Evolutionary conservation across 345 rosid genomes (phyloP), one percentile per base, ranked within the genome.

Genomic region (Euphorbia tirucalli): DNA sequence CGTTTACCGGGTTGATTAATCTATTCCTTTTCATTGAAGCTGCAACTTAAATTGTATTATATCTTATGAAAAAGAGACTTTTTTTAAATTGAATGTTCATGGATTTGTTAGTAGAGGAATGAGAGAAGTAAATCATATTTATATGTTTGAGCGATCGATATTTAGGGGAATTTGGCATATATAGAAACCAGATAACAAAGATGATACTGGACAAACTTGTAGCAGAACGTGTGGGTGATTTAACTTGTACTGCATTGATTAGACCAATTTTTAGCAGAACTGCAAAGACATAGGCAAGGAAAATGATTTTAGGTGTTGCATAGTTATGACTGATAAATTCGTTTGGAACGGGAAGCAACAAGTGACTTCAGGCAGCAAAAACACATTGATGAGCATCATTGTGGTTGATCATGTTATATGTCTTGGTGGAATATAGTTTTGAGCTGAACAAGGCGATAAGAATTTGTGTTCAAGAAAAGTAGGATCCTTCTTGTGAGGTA

Each of bases 361-460:
- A 10, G 35, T 61, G 61, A 68, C 14, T 44, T 3, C 59, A 11
- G 14, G 13, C n/a, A 3, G 25, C 39, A 31, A 73, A 55, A 52
- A 28, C 25, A 35, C 25, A 27, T 37, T 0, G 7, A 37, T 63
- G 16, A 57, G 37, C 46, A 30, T 21, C 1, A 61, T 46, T 64
- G 22, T 30, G 22, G 13, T 30, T 75, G 52, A 44, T 13, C 6
- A 22, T 71, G 31, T 43, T 39, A 32, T 50, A 44, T 74, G 1
- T 27, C 11, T 31, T 44, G 69, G 22, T 43, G 30, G 9, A 41
- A 55, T 35, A 21, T 66, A 15, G 46, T 48, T n/a, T 71, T 64
- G 15, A 37, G 35, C 30, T 41, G 71, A 48, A 60, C 39, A 69
- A 31, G 69, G 62, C 54, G 52, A 46, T 18, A 62, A 35, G 28